A percentile compares a stretch with the other conserved stretches of the same genome.
These are phyloP conservation scores for Tanacetum coccineum DNA, from an alignment of 129 eudicot species.

Conservation along the genomic window DNA sequence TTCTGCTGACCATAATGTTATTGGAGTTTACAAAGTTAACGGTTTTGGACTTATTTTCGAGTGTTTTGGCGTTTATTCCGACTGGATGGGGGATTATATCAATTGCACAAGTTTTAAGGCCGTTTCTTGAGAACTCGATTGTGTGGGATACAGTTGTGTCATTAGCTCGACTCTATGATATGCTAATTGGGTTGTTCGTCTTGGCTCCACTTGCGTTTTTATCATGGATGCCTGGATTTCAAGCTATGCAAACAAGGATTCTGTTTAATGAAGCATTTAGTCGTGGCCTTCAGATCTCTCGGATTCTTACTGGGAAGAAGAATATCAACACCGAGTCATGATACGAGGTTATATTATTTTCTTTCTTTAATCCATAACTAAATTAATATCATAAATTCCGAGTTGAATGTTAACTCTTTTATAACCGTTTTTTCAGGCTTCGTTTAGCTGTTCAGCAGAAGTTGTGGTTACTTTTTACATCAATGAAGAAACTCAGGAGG, in stretches of 20 bases:
- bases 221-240: slow-evolving; percentile 98
- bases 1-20: slow-evolving; percentile 45
- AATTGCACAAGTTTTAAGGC: slow-evolving; percentile 82
- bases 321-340: slow-evolving; percentile 42
- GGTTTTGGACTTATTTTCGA: slow-evolving; percentile 49
- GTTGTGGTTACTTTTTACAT: slow-evolving; percentile 4
- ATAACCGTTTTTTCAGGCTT: slow-evolving; percentile 4
- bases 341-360: slow-evolving; percentile 38
- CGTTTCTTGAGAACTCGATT: slow-evolving; percentile 66
- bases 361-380: neutral
- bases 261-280: slow-evolving; percentile 87
- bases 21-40: slow-evolving; percentile 50
- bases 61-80: slow-evolving; percentile 82
- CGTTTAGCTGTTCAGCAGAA: slow-evolving; percentile 1
- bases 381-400: neutral
- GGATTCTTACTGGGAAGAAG: slow-evolving; percentile 75
- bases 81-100: slow-evolving; percentile 90
- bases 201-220: slow-evolving; percentile 80
- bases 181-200: slow-evolving; percentile 68
- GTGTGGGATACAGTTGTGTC: slow-evolving; percentile 84
- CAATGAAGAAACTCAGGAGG: slow-evolving; percentile 17
- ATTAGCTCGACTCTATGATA: slow-evolving; percentile 80
- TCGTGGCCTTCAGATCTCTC: slow-evolving; percentile 89
- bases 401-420: neutral
- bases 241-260: slow-evolving; percentile 90